These are phyloP conservation scores for Tulasnella sp. DNA, from an alignment of 768 basidiomycete species.

Conservation along the genomic window DNA sequence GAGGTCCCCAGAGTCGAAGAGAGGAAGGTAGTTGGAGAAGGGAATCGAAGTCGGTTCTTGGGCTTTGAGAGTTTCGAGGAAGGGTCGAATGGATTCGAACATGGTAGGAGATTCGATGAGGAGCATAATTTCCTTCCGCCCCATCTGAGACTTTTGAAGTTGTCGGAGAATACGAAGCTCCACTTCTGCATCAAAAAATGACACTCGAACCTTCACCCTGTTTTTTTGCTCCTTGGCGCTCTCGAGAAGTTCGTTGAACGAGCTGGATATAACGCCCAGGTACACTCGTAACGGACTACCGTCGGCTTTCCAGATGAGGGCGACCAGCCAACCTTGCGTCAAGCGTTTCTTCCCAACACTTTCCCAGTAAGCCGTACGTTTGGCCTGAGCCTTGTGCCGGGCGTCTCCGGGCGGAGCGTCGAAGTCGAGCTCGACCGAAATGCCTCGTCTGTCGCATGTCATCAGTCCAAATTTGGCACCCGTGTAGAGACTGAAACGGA, in stretches of 20 bases:
- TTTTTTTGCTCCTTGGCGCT: conserved; percentile 33
- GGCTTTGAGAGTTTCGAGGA: conserved; percentile 49
- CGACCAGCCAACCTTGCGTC: conserved; percentile 58
- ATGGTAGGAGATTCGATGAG: conserved; percentile 57
- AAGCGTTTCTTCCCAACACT: conserved; percentile 51
- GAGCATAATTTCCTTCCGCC: conserved; percentile 24
- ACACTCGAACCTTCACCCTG: conserved; percentile 42
- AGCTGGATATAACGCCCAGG: conserved; percentile 47
- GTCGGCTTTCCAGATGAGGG: conserved; percentile 30
- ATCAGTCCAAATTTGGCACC: conserved; percentile 15
- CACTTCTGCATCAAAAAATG: conserved; percentile 56
- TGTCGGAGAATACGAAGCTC: conserved; percentile 37
- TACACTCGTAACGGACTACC: conserved; percentile 31
- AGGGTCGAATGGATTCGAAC: conserved; percentile 61
- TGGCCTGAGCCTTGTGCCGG: conserved; percentile 34
- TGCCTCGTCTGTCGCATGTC: conserved; percentile 34
- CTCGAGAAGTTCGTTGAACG: conserved; percentile 40
- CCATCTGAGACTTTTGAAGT: neutral
- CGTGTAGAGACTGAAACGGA: conserved; percentile 26
- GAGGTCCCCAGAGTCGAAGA: conserved; percentile 27
- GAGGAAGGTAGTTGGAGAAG: conserved; percentile 46
- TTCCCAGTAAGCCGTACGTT: conserved; percentile 54
- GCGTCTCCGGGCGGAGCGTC: conserved; percentile 53
- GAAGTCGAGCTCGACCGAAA: conserved; percentile 42
- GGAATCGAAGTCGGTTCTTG: conserved; percentile 51